Conservation (phyloP, 768 basidiomycete species). For the Lentinula detonsa region DNA sequence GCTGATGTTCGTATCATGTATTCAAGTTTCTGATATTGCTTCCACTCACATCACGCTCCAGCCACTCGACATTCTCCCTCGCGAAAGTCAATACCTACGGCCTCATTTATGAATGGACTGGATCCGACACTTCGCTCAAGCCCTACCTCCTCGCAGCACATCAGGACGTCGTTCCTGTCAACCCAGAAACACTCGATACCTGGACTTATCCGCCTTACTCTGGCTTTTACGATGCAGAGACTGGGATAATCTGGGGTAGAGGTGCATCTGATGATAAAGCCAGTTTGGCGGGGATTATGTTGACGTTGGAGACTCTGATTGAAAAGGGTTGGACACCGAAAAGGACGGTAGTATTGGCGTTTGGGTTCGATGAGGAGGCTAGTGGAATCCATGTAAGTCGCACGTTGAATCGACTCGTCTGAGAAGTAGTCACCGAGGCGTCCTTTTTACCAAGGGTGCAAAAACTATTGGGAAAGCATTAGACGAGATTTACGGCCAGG, state of each 20-base stretch:
- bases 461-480: slow-evolving; percentile 28
- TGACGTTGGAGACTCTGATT: slow-evolving; percentile 11
- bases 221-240: slow-evolving; percentile 36
- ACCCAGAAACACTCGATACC: slow-evolving; percentile 32
- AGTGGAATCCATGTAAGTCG: slow-evolving; percentile 22
- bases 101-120: slow-evolving; percentile 67
- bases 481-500: slow-evolving; percentile 42
- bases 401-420: neutral
- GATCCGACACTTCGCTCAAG: slow-evolving; percentile 52
- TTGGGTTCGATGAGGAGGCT: slow-evolving; percentile 53
- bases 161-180: slow-evolving; percentile 55
- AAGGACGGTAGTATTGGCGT: slow-evolving; percentile 14
- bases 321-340: slow-evolving; percentile 14
- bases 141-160: slow-evolving; percentile 60
- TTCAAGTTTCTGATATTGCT: neutral
- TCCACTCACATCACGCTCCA: slow-evolving; percentile 15
- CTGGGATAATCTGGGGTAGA: slow-evolving; percentile 46
- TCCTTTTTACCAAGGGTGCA: slow-evolving; percentile 29
- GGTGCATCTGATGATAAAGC: slow-evolving; percentile 52
- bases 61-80: slow-evolving; percentile 50
- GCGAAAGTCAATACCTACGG: slow-evolving; percentile 76
- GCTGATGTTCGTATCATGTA: slow-evolving; percentile 43
- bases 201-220: slow-evolving; percentile 48
- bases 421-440: neutral
- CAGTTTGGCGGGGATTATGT: slow-evolving; percentile 33